Percentiles rank a stretch among this genome's conserved stretches.
These are phyloP conservation scores for Boletellus ananiceps DNA, from an alignment of 768 basidiomycete species.

Conservation along the genomic window DNA sequence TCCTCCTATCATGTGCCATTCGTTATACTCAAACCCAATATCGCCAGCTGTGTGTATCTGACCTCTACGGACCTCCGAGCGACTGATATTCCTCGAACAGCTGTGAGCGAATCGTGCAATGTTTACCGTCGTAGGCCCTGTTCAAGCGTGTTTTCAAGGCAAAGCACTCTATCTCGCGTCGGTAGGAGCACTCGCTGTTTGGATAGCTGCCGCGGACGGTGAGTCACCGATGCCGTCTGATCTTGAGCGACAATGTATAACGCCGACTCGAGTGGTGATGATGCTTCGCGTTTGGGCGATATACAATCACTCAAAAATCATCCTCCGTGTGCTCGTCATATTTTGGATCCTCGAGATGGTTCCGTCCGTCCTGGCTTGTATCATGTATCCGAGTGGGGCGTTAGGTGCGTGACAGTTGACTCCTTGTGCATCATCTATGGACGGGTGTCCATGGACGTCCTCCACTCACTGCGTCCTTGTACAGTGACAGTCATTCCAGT, in stretches of 20 bases:
- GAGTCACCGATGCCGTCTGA: neutral
- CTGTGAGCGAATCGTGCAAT: neutral
- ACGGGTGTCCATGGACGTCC: neutral
- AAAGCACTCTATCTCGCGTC: neutral
- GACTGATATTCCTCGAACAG: neutral
- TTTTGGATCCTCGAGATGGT: neutral
- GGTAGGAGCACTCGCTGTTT: neutral
- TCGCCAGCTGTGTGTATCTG: neutral
- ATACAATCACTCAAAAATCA: conserved; percentile 3
- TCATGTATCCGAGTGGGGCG: neutral
- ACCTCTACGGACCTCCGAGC: neutral
- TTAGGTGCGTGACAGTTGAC: neutral
- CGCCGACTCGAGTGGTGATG: conserved; percentile 3
- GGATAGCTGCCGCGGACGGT: conserved; percentile 1
- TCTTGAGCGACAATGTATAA: neutral
- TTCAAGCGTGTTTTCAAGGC: neutral
- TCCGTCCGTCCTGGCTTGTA: neutral
- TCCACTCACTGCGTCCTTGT: neutral
- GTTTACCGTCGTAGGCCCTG: neutral
- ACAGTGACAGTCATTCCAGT: conserved; percentile 1
- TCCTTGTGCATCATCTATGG: neutral
- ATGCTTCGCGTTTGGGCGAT: conserved; percentile 10
- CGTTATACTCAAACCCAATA: neutral
- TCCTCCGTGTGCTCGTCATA: conserved; percentile 1
- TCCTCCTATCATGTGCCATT: neutral